A percentile compares a stretch with the other conserved stretches of the same genome.
These are phyloP conservation scores for Trichosporon sp. DNA, from an alignment of 1,284 basidiomycete species.

Conservation along the genomic window DNA sequence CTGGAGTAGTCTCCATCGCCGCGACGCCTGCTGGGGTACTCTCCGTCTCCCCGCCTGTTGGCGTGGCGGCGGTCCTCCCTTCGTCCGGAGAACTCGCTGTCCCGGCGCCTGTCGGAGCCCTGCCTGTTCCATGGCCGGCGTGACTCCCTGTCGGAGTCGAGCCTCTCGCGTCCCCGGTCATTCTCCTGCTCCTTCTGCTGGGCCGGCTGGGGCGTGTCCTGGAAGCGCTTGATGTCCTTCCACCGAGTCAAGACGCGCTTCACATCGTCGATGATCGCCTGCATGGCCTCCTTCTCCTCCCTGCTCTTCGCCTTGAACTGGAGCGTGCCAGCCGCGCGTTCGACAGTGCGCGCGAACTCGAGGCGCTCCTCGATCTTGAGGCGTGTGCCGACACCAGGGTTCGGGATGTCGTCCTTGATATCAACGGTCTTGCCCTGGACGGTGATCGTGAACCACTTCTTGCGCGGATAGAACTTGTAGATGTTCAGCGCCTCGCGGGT, in stretches of 20 bases:
- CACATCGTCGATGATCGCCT: neutral
- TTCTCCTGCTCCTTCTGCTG: neutral
- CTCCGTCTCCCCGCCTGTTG: neutral
- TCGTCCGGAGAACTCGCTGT: neutral
- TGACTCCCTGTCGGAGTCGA: neutral
- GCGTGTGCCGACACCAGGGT: neutral
- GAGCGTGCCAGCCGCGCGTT: neutral
- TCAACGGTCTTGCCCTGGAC: neutral
- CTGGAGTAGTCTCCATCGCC: neutral
- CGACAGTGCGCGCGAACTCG: neutral
- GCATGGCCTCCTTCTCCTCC: neutral
- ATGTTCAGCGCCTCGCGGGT: slow-evolving; percentile 22
- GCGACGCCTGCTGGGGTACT: neutral
- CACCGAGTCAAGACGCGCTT: neutral
- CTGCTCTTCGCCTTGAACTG: slow-evolving; percentile 5
- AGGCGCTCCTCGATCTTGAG: neutral
- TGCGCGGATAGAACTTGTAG: slow-evolving; percentile 14
- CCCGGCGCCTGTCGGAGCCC: neutral
- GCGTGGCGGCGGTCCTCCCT: neutral
- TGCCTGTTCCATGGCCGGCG: neutral
- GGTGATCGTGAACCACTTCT: neutral
- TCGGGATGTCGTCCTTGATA: neutral
- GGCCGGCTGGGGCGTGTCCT: neutral
- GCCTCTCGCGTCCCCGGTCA: neutral
- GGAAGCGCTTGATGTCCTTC: neutral